These are phyloP conservation scores for Eimeria sp. DNA, from an alignment of 169 alveolate species.

Conservation along the genomic window DNA sequence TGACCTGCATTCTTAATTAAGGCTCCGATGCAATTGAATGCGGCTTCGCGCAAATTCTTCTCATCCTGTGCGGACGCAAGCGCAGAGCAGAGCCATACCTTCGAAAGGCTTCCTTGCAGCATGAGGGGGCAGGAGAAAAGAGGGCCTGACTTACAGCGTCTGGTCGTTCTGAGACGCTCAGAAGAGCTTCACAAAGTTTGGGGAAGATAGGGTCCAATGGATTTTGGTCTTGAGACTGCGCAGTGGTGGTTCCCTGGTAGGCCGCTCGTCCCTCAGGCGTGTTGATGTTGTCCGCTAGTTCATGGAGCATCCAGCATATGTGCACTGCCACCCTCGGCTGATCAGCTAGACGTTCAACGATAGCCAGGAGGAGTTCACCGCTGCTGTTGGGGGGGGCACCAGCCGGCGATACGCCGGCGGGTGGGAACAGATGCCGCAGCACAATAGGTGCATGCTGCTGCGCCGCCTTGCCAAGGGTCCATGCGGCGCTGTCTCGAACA, in stretches of 20 bases:
- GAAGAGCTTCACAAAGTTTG: slow-evolving; percentile 78
- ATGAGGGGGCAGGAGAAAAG: background rate
- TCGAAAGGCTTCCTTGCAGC: background rate
- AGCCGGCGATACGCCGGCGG: slow-evolving; percentile 51
- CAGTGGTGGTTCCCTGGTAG: background rate
- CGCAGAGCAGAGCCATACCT: background rate
- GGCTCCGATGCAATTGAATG: slow-evolving; percentile 75
- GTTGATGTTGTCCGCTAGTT: slow-evolving; percentile 76
- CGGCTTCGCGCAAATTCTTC: slow-evolving; percentile 82
- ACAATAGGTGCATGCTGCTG: slow-evolving; percentile 92
- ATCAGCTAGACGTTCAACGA: slow-evolving; percentile 78
- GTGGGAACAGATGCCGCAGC: slow-evolving; percentile 88
- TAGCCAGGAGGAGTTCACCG: slow-evolving; percentile 76
- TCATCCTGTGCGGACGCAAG: slow-evolving; percentile 65
- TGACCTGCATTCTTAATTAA: slow-evolving; percentile 79
- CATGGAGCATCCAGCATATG: slow-evolving; percentile 83
- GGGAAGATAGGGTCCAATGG: slow-evolving; percentile 79
- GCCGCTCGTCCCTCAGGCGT: slow-evolving; percentile 70
- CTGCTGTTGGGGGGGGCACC: slow-evolving; percentile 14
- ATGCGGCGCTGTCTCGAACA: slow-evolving; percentile 97
- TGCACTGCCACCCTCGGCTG: slow-evolving; percentile 84
- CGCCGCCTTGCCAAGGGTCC: slow-evolving; percentile 96
- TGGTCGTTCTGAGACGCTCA: slow-evolving; percentile 78
- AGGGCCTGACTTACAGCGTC: slow-evolving; percentile 73
- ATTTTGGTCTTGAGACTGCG: slow-evolving; percentile 17